Evolutionary conservation across 192 early-diverging fungal genomes (phyloP).

Genomic region (Chytriomyces confervae): DNA sequence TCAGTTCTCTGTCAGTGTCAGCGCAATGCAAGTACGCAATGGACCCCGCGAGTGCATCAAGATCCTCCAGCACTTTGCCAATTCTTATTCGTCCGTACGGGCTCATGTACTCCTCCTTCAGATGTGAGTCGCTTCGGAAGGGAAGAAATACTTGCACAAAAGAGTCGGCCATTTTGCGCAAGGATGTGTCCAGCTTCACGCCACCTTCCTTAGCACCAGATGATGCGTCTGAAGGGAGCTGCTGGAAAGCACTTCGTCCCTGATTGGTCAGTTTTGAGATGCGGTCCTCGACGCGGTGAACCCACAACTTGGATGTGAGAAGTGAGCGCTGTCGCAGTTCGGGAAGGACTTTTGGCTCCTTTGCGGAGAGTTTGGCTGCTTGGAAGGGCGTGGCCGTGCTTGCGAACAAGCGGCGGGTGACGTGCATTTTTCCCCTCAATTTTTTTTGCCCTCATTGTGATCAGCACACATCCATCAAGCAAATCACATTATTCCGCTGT

Average conservation of each 20-base stretch:
- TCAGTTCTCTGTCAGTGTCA: conserved; percentile 56
- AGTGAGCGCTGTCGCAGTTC: conserved; percentile 5
- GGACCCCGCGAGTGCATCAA: conserved; percentile 82
- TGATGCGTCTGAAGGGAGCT: no score
- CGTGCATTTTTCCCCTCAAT: no score
- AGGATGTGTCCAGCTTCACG: no score
- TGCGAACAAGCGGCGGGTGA: no score
- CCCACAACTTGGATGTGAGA: conserved; percentile 15
- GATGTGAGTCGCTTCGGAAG: conserved; percentile 75
- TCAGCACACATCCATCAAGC: no score
- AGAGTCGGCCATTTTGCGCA: conserved; percentile 41
- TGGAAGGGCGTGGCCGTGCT: background rate
- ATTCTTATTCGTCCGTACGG: conserved; percentile 73
- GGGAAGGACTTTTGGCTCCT: background rate
- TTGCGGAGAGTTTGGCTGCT: background rate
- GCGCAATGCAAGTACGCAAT: conserved; percentile 81
- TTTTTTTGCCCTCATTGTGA: no score
- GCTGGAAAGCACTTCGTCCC: no score
- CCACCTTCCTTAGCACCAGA: no score
- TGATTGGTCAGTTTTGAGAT: background rate
- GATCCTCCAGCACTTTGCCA: conserved; percentile 84
- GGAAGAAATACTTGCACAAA: conserved; percentile 81
- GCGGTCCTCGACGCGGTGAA: conserved; percentile 6
- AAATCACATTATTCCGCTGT: no score
- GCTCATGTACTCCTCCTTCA: conserved; percentile 84